phyloP scores from a whole-genome alignment of 306 rosid species.

The Mimosa bimucronata region DNA sequence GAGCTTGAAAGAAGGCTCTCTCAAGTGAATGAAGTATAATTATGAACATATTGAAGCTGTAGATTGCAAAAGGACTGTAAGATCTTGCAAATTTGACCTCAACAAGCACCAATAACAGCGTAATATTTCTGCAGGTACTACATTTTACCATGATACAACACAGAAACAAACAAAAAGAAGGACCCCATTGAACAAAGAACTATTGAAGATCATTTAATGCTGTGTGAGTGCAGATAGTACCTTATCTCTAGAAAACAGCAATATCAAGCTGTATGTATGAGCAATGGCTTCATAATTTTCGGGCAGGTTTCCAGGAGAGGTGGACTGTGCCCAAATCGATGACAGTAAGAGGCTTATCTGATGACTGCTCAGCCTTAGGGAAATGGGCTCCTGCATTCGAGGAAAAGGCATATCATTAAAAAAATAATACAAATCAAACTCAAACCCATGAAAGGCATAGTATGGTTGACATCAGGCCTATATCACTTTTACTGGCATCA shows the following conservation, averaged over 20 bases:
- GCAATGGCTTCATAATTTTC: slow-evolving; percentile 93
- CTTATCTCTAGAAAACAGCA: slow-evolving; percentile 84
- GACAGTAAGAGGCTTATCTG: slow-evolving; percentile 79
- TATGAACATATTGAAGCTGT: slow-evolving; percentile 28
- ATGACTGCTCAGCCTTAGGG: slow-evolving; percentile 73
- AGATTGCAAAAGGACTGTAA: not conserved
- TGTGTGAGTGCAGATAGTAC: slow-evolving; percentile 46
- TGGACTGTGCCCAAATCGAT: slow-evolving; percentile 82
- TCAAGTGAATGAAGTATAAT: slow-evolving; percentile 13
- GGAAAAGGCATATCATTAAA: slow-evolving; percentile 29
- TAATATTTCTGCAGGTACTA: not conserved
- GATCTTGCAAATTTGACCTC: not conserved
- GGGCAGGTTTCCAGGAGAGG: slow-evolving; percentile 78
- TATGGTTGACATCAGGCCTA: slow-evolving; percentile 22
- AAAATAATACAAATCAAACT: slow-evolving; percentile 24
- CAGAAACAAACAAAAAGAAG: slow-evolving; percentile 25
- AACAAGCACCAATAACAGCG: slow-evolving; percentile 25
- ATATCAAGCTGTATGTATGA: slow-evolving; percentile 74
- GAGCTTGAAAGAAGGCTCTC: not conserved
- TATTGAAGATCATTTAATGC: slow-evolving; percentile 32
- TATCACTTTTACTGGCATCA: slow-evolving; percentile 8
- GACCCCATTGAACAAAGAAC: slow-evolving; percentile 4
- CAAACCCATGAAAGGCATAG: slow-evolving; percentile 11
- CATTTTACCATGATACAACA: slow-evolving; percentile 21
- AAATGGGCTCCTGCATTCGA: slow-evolving; percentile 54